Percentiles rank a stretch among this genome's conserved stretches.
Evolutionary conservation across 2,329 filamentous ascomycete species (phyloP).

Genomic region (Colletotrichum lindemuthianum): DNA sequence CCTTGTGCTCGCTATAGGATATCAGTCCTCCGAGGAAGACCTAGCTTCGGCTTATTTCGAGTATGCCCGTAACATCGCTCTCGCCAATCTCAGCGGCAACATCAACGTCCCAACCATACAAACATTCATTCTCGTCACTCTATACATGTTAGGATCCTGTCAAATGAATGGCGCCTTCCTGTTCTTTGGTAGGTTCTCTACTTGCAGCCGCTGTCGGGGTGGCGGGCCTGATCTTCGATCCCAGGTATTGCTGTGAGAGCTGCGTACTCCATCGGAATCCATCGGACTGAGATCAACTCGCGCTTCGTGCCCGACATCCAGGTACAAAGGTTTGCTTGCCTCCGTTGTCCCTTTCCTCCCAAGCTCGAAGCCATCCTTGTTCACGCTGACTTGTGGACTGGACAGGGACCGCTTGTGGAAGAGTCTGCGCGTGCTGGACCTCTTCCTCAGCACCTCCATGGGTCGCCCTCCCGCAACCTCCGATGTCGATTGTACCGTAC

Average conservation of each 20-base stretch:
- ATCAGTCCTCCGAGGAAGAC: conserved; percentile 53
- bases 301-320: conserved; percentile 58
- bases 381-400: conserved; percentile 19
- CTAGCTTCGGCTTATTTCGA: conserved; percentile 59
- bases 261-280: conserved; percentile 63
- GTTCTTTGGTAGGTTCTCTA: conserved; percentile 53
- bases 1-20: conserved; percentile 62
- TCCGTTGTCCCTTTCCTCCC: too few relatives aligned
- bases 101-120: conserved; percentile 61
- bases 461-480: conserved; percentile 64
- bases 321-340: conserved; percentile 45
- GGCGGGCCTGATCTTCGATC: conserved; percentile 6
- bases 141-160: conserved; percentile 65
- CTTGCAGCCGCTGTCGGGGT: neutral
- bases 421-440: conserved; percentile 61
- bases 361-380: too few relatives aligned
- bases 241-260: conserved; percentile 59
- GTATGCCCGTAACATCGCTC: conserved; percentile 57
- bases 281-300: conserved; percentile 63
- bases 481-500: conserved; percentile 64
- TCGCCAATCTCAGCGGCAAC: conserved; percentile 56
- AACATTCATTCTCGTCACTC: conserved; percentile 59
- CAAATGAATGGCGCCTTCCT: conserved; percentile 66
- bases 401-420: conserved; percentile 61
- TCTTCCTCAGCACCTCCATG: conserved; percentile 65